A percentile compares a stretch with the other conserved stretches of the same genome.
phyloP scores from a whole-genome alignment of 768 basidiomycete genomes.

The Termitomyces sp. region DNA sequence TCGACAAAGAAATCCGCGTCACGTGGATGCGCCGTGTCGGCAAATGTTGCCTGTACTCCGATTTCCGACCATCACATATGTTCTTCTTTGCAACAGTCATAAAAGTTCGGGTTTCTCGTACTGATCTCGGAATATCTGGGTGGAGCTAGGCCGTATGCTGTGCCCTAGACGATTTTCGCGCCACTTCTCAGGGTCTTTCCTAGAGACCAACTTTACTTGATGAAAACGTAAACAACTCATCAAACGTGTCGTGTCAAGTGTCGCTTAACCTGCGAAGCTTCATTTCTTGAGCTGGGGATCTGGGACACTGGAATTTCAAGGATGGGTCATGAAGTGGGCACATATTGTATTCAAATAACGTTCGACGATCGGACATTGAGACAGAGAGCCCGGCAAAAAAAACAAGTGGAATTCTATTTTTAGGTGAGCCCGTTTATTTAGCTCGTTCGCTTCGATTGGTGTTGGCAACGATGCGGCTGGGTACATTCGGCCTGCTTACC shows the following conservation, averaged over 20 bases:
- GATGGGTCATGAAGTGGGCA: background rate
- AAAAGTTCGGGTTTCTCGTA: background rate
- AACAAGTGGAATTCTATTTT: constrained; percentile 7
- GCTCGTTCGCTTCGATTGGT: constrained; percentile 11
- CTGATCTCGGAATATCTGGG: background rate
- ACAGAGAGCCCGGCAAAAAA: background rate
- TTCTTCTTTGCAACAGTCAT: background rate
- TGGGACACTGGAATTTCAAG: background rate
- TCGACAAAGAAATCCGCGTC: background rate
- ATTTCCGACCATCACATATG: background rate
- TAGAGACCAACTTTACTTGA: background rate
- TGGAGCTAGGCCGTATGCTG: background rate
- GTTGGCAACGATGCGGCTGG: constrained; percentile 7
- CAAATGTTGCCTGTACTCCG: background rate
- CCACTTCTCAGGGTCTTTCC: background rate
- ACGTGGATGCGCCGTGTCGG: background rate
- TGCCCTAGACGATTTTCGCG: background rate
- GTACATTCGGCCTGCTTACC: constrained; percentile 10
- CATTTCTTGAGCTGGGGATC: background rate
- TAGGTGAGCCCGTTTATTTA: constrained; percentile 2
- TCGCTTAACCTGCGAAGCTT: background rate
- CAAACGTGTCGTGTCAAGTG: background rate
- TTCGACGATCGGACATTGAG: background rate
- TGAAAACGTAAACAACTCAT: constrained; percentile 1
- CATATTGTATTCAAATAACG: background rate